Conservation (phyloP, 2,329 filamentous ascomycete species). For the Verticillium tricorpus region DNA sequence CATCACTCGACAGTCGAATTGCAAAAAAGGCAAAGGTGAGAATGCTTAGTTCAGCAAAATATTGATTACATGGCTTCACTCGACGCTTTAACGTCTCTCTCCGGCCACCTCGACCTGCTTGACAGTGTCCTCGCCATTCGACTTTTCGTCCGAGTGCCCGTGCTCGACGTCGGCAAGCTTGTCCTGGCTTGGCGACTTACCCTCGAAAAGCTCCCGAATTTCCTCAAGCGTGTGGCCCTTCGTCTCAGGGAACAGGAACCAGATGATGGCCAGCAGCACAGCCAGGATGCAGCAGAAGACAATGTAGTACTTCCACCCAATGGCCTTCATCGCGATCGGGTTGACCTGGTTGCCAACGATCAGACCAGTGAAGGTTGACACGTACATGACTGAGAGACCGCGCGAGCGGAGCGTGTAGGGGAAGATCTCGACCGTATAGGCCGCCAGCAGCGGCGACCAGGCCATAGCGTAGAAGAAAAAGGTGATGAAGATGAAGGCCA, state of each 20-base stretch:
- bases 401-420: slow-evolving; percentile 14
- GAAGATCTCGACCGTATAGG: slow-evolving; percentile 22
- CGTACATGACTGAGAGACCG: slow-evolving; percentile 6
- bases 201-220: slow-evolving; percentile 23
- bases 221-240: slow-evolving; percentile 24
- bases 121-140: neutral
- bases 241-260: slow-evolving; percentile 30
- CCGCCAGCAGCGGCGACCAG: slow-evolving; percentile 26
- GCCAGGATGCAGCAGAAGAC: slow-evolving; percentile 30
- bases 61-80: too few relatives aligned
- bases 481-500: slow-evolving; percentile 32
- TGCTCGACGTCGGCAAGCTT: neutral
- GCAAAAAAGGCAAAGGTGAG: too few relatives aligned
- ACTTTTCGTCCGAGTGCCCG: neutral
- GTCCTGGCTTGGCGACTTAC: neutral
- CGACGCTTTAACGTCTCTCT: neutral
- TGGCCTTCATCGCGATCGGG: slow-evolving; percentile 30
- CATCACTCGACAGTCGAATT: too few relatives aligned
- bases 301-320: slow-evolving; percentile 36
- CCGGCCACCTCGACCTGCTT: neutral
- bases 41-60: too few relatives aligned
- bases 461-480: slow-evolving; percentile 31
- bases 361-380: slow-evolving; percentile 9
- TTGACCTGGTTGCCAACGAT: slow-evolving; percentile 35
- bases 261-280: slow-evolving; percentile 26